These are phyloP conservation scores for Aaosphaeria arxii DNA, from an alignment of 2,329 filamentous ascomycete genomes.

Conservation along the genomic window DNA sequence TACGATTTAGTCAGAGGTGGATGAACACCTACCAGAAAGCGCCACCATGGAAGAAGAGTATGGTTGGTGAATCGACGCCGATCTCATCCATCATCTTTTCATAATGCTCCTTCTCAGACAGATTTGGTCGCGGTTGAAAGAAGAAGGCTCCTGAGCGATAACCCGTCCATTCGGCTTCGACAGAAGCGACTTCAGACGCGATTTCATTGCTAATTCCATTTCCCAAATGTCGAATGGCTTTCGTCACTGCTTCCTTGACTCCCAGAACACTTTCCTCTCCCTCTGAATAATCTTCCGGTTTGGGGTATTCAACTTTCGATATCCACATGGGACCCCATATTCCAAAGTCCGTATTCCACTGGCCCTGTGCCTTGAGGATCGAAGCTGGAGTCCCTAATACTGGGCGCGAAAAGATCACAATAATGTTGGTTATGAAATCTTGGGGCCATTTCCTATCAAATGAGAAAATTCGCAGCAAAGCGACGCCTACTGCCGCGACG, in stretches of 20 bases:
- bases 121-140: slow-evolving; percentile 50
- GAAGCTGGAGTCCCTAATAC: background rate
- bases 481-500: background rate
- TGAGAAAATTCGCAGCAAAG: background rate
- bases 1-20: slow-evolving; percentile 29
- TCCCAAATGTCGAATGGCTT: slow-evolving; percentile 56
- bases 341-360: slow-evolving; percentile 58
- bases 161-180: slow-evolving; percentile 76
- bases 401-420: background rate
- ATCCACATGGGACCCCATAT: slow-evolving; percentile 83
- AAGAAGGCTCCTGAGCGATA: slow-evolving; percentile 57
- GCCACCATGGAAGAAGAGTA: slow-evolving; percentile 75
- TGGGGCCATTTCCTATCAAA: background rate
- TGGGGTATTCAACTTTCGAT: slow-evolving; percentile 62
- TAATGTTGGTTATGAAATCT: background rate
- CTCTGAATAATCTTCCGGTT: slow-evolving; percentile 44
- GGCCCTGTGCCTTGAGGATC: background rate
- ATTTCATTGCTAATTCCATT: slow-evolving; percentile 13
- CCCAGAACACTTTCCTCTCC: slow-evolving; percentile 21
- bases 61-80: slow-evolving; percentile 54
- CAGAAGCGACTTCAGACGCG: slow-evolving; percentile 32
- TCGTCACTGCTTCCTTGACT: slow-evolving; percentile 42
- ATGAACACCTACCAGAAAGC: slow-evolving; percentile 58
- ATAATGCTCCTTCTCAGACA: slow-evolving; percentile 65
- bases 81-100: slow-evolving; percentile 65